Base-by-base conservation (phyloP, 805 yeast genomes). In the Hagleromyces aurorensis region DNA sequence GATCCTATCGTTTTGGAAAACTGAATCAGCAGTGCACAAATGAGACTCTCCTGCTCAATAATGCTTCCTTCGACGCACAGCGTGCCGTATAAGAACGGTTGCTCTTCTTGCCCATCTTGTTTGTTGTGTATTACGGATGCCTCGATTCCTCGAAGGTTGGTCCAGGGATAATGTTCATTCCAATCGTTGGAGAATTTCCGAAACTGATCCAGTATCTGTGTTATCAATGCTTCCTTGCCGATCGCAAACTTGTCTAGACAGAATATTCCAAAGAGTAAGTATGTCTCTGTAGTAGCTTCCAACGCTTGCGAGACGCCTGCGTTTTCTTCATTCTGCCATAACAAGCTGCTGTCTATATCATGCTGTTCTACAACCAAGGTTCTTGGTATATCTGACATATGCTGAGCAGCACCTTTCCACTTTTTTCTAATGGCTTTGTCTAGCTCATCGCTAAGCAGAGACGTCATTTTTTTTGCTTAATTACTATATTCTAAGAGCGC, bases 21-120 rank as follows among this genome's bases (percentile, higher is more conserved):
- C 3, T 59, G 48, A 34, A 50, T 55, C 5, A 75, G 43, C 1
- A 73, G 28, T 5, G 57, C 48, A 1, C 65, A 47, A 4, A 72
- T 37, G 5, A 75, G 44, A 52, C 65, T 55, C 33, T 67, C 69
- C 41, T 74, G 79, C 8, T 52, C 56, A 13, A 55, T 33, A 9
- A 57, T 47, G 18, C 64, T 68, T 13, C 70, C 75, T 33, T 62
- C 66, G 1, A 45, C 59, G 31, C 64, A 58, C 7, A 53, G 14
- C 12, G 43, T 37, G 3, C 62, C 62, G 28, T 44, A 44, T 2
- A 62, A 44, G 34, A 50, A 49, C 3, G 40, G 27, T n/a, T 9
- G 21, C 13, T 1, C 38, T 35, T n/a, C 35, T 37, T 3, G 38
- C 27, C 11, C n/a, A n/a, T n/a, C n/a, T n/a, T n/a, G n/a, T n/a